A percentile compares a stretch with the other conserved stretches of the same genome.
Evolutionary conservation across 768 basidiomycete species (phyloP).

Genomic region (Boletus sensibilis): DNA sequence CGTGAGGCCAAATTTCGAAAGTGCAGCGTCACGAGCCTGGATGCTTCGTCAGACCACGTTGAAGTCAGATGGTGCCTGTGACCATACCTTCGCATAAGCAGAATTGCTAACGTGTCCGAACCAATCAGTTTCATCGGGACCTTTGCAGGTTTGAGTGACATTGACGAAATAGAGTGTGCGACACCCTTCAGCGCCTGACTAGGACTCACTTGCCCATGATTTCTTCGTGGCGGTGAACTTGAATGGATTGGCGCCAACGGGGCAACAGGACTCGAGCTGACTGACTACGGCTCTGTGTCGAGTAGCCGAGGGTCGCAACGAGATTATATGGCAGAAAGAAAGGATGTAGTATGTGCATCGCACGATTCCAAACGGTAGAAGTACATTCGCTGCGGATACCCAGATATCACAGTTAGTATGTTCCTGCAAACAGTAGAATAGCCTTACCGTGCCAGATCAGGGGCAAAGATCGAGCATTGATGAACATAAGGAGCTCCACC

Average conservation of each 20-base stretch:
- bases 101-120: constrained; percentile 18
- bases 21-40: constrained; percentile 16
- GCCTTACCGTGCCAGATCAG: constrained; percentile 16
- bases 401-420: not conserved
- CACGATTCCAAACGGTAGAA: constrained; percentile 13
- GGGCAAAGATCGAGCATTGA: constrained; percentile 14
- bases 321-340: constrained; percentile 6
- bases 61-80: not conserved
- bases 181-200: not conserved
- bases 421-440: not conserved
- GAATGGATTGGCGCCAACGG: constrained; percentile 18
- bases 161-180: not conserved
- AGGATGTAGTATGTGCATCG: constrained; percentile 8
- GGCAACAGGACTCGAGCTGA: constrained; percentile 15
- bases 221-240: constrained; percentile 1
- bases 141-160: constrained; percentile 5
- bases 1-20: constrained; percentile 6
- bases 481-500: constrained; percentile 6
- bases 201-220: constrained; percentile 18
- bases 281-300: constrained; percentile 11
- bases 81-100: constrained; percentile 14
- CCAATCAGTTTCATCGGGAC: constrained; percentile 20
- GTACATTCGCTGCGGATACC: constrained; percentile 1
- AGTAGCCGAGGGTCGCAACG: constrained; percentile 4
- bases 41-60: not conserved